Conservation (phyloP, 768 basidiomycete species). For the Termitomyces sp. region DNA sequence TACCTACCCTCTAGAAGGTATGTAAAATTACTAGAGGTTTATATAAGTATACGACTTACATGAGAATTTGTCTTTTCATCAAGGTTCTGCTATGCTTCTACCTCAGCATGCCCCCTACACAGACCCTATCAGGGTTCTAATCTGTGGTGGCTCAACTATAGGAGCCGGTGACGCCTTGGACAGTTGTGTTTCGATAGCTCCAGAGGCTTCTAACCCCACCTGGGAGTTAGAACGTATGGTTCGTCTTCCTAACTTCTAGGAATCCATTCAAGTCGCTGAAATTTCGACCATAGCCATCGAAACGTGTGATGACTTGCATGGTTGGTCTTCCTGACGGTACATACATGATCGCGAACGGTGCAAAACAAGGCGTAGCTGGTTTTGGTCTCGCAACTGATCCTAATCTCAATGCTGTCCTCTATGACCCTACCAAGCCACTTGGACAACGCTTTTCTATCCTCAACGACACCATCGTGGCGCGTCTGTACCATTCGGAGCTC, state of each 20-base stretch:
- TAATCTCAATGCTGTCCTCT: slow-evolving; percentile 59
- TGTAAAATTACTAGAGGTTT: not conserved
- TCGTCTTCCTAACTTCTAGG: slow-evolving; percentile 12
- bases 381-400: slow-evolving; percentile 66
- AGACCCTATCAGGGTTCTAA: slow-evolving; percentile 57
- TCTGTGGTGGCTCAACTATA: slow-evolving; percentile 72
- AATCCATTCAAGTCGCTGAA: not conserved
- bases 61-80: not conserved
- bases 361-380: slow-evolving; percentile 61
- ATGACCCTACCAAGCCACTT: slow-evolving; percentile 58
- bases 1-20: slow-evolving; percentile 69
- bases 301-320: slow-evolving; percentile 74
- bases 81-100: slow-evolving; percentile 55
- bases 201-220: slow-evolving; percentile 52
- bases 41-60: not conserved
- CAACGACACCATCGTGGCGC: slow-evolving; percentile 61
- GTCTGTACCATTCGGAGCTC: slow-evolving; percentile 75
- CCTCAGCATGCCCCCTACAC: slow-evolving; percentile 73
- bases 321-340: slow-evolving; percentile 71
- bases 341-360: slow-evolving; percentile 72
- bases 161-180: slow-evolving; percentile 50
- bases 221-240: slow-evolving; percentile 84
- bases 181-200: slow-evolving; percentile 66
- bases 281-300: slow-evolving; percentile 44
- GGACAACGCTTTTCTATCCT: slow-evolving; percentile 63